These are phyloP conservation scores for Phytophthora sojae DNA, from an alignment of 352 stramenopile species.

Conservation along the genomic window DNA sequence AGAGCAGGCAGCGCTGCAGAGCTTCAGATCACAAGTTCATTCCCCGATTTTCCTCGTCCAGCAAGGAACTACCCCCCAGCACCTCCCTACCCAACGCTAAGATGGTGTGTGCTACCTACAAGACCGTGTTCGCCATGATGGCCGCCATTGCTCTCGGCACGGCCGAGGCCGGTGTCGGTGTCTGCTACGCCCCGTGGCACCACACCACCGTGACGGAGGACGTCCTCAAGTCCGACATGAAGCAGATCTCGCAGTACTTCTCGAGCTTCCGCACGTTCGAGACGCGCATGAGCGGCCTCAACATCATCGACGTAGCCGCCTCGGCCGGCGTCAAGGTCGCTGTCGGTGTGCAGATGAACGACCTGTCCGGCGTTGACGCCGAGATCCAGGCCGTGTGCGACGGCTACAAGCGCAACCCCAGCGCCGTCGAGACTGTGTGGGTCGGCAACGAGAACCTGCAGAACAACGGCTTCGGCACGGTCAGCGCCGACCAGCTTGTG, in stretches of 20 bases:
- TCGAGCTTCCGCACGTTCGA: constrained; percentile 76
- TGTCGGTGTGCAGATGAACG: constrained; percentile 69
- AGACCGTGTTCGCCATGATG: constrained; percentile 45
- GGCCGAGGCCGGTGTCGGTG: constrained; percentile 30
- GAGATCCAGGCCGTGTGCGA: constrained; percentile 72
- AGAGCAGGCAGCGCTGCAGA: neutral
- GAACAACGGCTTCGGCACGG: constrained; percentile 56
- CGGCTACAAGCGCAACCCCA: constrained; percentile 46
- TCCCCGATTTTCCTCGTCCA: constrained; percentile 42
- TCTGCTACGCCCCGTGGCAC: constrained; percentile 77
- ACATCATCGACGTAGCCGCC: constrained; percentile 56
- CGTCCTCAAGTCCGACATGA: constrained; percentile 42
- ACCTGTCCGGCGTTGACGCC: constrained; percentile 41
- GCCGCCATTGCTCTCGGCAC: constrained; percentile 26
- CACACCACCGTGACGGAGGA: constrained; percentile 43
- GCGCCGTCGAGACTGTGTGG: constrained; percentile 62
- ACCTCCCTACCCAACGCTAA: constrained; percentile 8
- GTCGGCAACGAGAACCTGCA: constrained; percentile 81
- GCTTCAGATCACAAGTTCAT: constrained; percentile 18
- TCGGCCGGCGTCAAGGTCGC: constrained; percentile 58
- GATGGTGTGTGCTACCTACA: constrained; percentile 52
- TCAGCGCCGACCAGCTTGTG: constrained; percentile 46
- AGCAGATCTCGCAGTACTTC: constrained; percentile 56
- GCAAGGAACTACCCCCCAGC: constrained; percentile 30
- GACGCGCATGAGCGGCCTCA: constrained; percentile 57